These are phyloP conservation scores for Colletotrichum tropicicola DNA, from an alignment of 2,329 filamentous ascomycete species.

Conservation along the genomic window DNA sequence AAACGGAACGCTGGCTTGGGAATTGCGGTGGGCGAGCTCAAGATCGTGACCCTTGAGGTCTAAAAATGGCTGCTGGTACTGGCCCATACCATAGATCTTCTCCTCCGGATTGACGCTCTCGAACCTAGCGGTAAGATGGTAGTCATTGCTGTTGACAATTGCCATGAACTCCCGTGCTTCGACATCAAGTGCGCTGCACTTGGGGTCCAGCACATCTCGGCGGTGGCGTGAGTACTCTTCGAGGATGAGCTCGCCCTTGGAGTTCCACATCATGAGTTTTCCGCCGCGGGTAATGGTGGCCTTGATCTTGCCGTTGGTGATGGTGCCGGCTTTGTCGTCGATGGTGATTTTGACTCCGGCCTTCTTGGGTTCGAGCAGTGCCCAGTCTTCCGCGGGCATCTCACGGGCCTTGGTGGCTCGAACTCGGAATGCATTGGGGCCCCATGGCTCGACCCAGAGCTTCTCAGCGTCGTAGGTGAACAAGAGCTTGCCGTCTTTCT, in stretches of 20 bases:
- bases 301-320: conserved; percentile 42
- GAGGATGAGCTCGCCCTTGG: conserved; percentile 37
- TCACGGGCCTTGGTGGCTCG: conserved; percentile 50
- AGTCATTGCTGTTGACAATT: conserved; percentile 54
- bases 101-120: conserved; percentile 62
- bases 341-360: conserved; percentile 30
- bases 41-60: conserved; percentile 68
- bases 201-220: conserved; percentile 53
- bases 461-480: conserved; percentile 52
- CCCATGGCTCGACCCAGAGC: conserved; percentile 60
- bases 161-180: conserved; percentile 65
- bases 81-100: conserved; percentile 71
- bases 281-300: conserved; percentile 38
- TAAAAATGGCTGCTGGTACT: conserved; percentile 69
- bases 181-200: conserved; percentile 62
- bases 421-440: conserved; percentile 53
- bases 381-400: conserved; percentile 49
- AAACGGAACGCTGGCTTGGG: conserved; percentile 69
- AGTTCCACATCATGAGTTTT: conserved; percentile 40
- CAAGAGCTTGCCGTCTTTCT: conserved; percentile 16
- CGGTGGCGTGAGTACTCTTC: conserved; percentile 43
- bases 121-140: conserved; percentile 63
- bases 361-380: conserved; percentile 37
- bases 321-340: conserved; percentile 32
- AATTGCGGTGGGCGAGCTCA: conserved; percentile 70